phyloP scores from a whole-genome alignment of 371 early-diverging fungal genomes.

The Phascolomyces articulosus region DNA sequence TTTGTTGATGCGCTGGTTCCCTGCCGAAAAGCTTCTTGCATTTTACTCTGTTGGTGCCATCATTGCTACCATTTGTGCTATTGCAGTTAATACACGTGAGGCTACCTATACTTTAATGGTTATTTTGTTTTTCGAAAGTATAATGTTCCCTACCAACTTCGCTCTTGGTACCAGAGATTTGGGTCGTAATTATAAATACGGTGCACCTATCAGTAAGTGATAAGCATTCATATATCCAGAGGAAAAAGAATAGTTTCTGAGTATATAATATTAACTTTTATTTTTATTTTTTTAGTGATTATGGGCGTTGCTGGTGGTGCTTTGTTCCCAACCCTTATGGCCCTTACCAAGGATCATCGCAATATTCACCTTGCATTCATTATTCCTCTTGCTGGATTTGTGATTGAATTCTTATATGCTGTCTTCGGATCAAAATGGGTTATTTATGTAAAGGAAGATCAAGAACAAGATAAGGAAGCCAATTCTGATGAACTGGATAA shows the following conservation, averaged over 20 bases:
- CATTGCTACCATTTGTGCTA: conserved; percentile 33
- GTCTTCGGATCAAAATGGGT: conserved; percentile 35
- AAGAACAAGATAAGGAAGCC: neutral
- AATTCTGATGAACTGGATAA: neutral
- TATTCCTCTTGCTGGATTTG: conserved; percentile 35
- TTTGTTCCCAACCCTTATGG: conserved; percentile 44
- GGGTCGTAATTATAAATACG: conserved; percentile 49
- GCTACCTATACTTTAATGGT: conserved; percentile 40
- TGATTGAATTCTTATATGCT: conserved; percentile 37
- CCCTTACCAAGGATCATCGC: conserved; percentile 32
- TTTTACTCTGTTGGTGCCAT: conserved; percentile 31
- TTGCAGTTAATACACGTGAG: conserved; percentile 31
- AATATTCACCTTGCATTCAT: conserved; percentile 40
- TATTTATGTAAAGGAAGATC: conserved; percentile 36
- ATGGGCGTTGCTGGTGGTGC: conserved; percentile 53
- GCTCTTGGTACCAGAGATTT: conserved; percentile 44
- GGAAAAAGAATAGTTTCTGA: too few species aligned
- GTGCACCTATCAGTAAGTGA: conserved; percentile 44
- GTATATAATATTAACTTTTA: neutral
- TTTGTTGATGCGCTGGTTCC: conserved; percentile 29
- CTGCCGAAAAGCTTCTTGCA: conserved; percentile 37
- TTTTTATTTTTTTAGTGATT: conserved; percentile 26
- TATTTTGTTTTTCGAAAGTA: conserved; percentile 47
- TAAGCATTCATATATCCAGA: too few species aligned
- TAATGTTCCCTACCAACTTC: conserved; percentile 53